Base-by-base conservation (phyloP, 441 rosid genomes). In the Pelargonium myrrhifolium region DNA sequence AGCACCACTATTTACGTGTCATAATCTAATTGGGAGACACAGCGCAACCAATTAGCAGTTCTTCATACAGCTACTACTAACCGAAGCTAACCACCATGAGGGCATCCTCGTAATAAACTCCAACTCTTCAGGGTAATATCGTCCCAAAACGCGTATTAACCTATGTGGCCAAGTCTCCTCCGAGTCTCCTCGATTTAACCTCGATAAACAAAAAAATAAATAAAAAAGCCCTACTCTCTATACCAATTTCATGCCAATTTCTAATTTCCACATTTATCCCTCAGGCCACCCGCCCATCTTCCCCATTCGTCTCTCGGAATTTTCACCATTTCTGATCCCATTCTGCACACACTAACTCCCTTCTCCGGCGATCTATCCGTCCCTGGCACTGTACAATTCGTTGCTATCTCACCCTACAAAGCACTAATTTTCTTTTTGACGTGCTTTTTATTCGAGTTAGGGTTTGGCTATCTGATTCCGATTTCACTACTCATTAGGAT, bases 231-330 rank as follows among this genome's bases (percentile, higher is more conserved):
- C 31, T 28, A 28, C 31, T 28, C 31, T 28, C 31, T 28, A 40
- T 59, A 40, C 39, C 10, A 0, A 9, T 64, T 47, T 71, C 18
- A n/a, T 20, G 17, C 11, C n/a, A 5, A n/a, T 61, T 9, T 5
- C 49, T 0, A 26, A 49, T 64, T 78, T 75, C 77, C 74, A 45
- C 70, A 40, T 79, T 70, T 70, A 56, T 74, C 78, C 83, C 74
- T 31, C 45, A 9, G 45, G 63, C 53, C 53, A 15, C 37, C 17
- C 37, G 37, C 37, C 53, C 4, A 10, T 31, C 37, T 31, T 31
- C 37, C 37, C 37, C 37, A 31, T 31, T 49, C 17, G 31, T 20
- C 69, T 43, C 42, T 76, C 31, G 75, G 71, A 74, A 78, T 76
- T 74, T 69, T 35, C 20, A 51, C 9, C 22, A 9, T 58, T 71